Conservation (phyloP, 2,329 filamentous ascomycete genomes). For the Pseudogymnoascus sp. region DNA sequence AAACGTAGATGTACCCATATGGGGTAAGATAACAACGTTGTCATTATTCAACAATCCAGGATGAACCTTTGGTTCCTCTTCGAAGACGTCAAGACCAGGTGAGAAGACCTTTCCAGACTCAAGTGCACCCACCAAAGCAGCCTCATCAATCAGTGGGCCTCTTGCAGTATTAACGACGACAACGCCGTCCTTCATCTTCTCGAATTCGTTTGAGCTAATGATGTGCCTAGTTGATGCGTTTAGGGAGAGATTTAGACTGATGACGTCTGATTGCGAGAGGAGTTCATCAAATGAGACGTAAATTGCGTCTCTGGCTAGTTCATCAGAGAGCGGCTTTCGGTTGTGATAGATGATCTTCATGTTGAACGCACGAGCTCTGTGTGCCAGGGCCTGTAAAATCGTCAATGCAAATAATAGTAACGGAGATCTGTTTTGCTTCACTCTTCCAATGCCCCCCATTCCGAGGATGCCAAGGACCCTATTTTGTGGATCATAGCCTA, state of each 20-base stretch:
- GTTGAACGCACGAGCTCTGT: constrained; percentile 61
- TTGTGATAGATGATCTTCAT: constrained; percentile 69
- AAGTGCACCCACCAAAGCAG: constrained; percentile 64
- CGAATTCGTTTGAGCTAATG: constrained; percentile 59
- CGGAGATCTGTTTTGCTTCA: background rate
- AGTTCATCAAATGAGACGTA: constrained; percentile 67
- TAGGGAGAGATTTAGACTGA: constrained; percentile 68
- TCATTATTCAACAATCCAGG: constrained; percentile 62
- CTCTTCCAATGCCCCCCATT: constrained; percentile 69
- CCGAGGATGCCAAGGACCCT: constrained; percentile 71
- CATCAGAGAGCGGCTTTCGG: constrained; percentile 46
- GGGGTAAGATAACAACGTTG: constrained; percentile 64
- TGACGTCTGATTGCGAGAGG: constrained; percentile 56
- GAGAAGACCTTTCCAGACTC: constrained; percentile 57
- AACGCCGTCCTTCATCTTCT: constrained; percentile 65
- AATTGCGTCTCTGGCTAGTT: constrained; percentile 43
- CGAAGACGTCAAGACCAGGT: constrained; percentile 69
- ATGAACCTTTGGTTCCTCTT: constrained; percentile 67
- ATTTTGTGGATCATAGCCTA: constrained; percentile 55
- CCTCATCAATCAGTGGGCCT: constrained; percentile 70
- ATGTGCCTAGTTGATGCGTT: constrained; percentile 65
- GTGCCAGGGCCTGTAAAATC: constrained; percentile 52
- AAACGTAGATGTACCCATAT: constrained; percentile 73
- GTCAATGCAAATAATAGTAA: background rate
- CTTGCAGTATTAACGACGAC: constrained; percentile 73